These are phyloP conservation scores for Physocladia obscura DNA, from an alignment of 192 early-diverging fungal species.

Conservation along the genomic window DNA sequence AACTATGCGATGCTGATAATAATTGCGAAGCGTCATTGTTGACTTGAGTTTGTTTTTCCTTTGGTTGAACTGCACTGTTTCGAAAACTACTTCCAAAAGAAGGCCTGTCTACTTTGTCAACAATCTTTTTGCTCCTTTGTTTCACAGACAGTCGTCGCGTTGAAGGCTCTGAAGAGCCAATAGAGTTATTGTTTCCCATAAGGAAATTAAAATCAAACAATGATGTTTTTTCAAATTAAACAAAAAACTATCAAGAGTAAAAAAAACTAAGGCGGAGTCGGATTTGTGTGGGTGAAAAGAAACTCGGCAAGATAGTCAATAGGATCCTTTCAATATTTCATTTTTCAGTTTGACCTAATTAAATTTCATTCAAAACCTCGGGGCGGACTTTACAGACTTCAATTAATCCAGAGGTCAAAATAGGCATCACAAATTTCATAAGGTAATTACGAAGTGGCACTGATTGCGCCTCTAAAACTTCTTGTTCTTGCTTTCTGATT, in stretches of 20 bases:
- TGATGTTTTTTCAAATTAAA: background rate
- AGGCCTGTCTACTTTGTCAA: too few relatives aligned
- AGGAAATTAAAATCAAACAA: too few relatives aligned
- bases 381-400: slow-evolving; percentile 63
- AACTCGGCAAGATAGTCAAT: slow-evolving; percentile 63
- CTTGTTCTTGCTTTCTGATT: slow-evolving; percentile 63
- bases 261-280: background rate
- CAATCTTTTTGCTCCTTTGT: too few relatives aligned
- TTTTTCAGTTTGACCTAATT: too few relatives aligned
- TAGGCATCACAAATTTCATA: slow-evolving; percentile 65
- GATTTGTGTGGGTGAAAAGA: slow-evolving; percentile 53
- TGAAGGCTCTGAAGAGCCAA: too few relatives aligned
- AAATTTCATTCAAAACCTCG: slow-evolving; percentile 39
- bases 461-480: slow-evolving; percentile 62
- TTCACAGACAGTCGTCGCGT: too few relatives aligned
- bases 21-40: too few relatives aligned
- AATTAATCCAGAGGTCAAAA: slow-evolving; percentile 60
- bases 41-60: too few relatives aligned
- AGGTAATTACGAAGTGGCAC: slow-evolving; percentile 62
- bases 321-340: slow-evolving; percentile 40
- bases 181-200: too few relatives aligned
- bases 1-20: too few relatives aligned
- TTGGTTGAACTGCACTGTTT: too few relatives aligned
- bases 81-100: too few relatives aligned
- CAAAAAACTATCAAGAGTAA: background rate